These are phyloP conservation scores for Colletotrichum sp. DNA, from an alignment of 2,329 filamentous ascomycete genomes.

Conservation along the genomic window DNA sequence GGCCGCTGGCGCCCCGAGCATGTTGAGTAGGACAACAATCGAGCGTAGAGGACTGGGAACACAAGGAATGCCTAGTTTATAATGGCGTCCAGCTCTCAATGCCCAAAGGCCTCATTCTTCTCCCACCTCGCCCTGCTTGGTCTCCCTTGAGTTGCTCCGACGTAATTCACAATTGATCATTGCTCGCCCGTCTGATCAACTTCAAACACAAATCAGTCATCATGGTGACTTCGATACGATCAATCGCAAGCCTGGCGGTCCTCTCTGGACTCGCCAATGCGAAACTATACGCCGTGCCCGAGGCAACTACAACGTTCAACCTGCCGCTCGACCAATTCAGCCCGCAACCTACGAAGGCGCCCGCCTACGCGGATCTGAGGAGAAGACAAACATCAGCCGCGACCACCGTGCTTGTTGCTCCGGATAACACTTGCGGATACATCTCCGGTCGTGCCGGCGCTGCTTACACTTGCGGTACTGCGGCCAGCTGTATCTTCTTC, in stretches of 20 bases:
- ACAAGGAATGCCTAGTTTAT: conserved; percentile 1
- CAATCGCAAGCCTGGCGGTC: conserved; percentile 23
- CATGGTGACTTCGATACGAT: conserved; percentile 30
- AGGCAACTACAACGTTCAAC: conserved; percentile 37
- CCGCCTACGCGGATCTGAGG: conserved; percentile 36
- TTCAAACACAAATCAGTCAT: neutral
- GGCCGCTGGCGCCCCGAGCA: neutral
- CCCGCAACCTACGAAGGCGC: conserved; percentile 47
- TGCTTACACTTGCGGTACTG: conserved; percentile 41
- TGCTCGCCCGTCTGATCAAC: neutral
- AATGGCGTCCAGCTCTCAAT: neutral
- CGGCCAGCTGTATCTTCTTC: conserved; percentile 44
- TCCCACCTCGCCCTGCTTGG: neutral
- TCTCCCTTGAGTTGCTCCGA: neutral
- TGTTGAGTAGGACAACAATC: neutral
- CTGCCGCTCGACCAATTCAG: conserved; percentile 37
- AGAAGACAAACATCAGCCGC: conserved; percentile 31
- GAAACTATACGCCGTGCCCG: conserved; percentile 36
- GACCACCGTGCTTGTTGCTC: conserved; percentile 47
- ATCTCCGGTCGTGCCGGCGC: conserved; percentile 44
- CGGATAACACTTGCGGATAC: conserved; percentile 58
- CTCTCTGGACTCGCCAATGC: conserved; percentile 39
- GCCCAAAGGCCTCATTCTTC: neutral
- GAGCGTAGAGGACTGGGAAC: neutral
- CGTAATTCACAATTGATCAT: neutral